These are phyloP conservation scores for Erodium texanum DNA, from an alignment of 441 rosid species.

Conservation along the genomic window DNA sequence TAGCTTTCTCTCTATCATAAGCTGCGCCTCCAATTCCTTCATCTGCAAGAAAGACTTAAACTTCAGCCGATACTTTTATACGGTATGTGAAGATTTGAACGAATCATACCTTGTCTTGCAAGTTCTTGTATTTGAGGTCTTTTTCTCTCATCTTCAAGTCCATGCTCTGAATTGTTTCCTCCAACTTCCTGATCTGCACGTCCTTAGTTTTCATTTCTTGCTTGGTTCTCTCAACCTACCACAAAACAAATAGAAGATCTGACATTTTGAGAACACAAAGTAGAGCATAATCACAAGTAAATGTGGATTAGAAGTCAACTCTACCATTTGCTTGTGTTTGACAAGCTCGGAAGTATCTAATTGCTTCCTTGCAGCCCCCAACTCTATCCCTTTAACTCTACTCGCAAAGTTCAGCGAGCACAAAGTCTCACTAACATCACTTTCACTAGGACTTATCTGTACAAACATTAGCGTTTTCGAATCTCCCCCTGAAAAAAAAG, in stretches of 20 bases:
- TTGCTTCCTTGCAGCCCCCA: conserved; percentile 85
- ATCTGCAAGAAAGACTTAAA: conserved; percentile 32
- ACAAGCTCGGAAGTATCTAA: conserved; percentile 62
- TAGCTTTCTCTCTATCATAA: conserved; percentile 80
- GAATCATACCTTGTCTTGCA: conserved; percentile 79
- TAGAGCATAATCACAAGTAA: not conserved
- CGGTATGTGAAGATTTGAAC: not conserved
- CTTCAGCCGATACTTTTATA: not conserved
- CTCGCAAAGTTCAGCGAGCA: conserved; percentile 95
- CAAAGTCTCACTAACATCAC: conserved; percentile 68
- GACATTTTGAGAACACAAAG: not conserved
- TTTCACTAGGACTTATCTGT: conserved; percentile 87
- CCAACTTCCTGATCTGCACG: conserved; percentile 73
- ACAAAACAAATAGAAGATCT: conserved; percentile 6
- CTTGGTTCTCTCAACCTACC: conserved; percentile 69
- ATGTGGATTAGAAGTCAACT: not conserved
- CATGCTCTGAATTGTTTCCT: conserved; percentile 54
- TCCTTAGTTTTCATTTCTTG: conserved; percentile 85
- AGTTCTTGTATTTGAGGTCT: conserved; percentile 60
- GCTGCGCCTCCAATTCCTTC: conserved; percentile 83
- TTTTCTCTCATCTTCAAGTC: conserved; percentile 74
- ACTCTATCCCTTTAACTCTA: conserved; percentile 87
- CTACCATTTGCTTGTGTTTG: conserved; percentile 79
- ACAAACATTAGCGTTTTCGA: conserved; percentile 94
- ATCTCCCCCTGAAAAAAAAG: conserved; percentile 64